These are phyloP conservation scores for Orychophragmus violaceus DNA, from an alignment of 345 rosid species.

Conservation along the genomic window DNA sequence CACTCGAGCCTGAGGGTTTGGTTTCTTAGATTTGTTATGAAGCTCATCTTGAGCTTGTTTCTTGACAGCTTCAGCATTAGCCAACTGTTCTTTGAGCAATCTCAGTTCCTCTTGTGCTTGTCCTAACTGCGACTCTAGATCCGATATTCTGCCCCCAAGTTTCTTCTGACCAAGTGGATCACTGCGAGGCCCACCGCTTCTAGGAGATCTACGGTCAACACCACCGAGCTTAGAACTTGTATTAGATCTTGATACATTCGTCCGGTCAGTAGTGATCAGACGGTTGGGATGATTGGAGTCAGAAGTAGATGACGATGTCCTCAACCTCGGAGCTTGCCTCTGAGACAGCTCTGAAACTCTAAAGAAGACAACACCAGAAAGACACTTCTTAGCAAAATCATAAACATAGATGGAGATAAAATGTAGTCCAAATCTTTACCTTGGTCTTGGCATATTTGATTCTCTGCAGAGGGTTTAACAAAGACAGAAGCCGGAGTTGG, in stretches of 20 bases:
- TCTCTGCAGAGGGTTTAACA: background rate
- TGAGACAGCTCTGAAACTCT: slow-evolving; percentile 63
- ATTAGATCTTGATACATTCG: no score
- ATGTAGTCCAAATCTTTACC: slow-evolving; percentile 37
- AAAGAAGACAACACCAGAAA: background rate
- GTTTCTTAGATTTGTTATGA: slow-evolving; percentile 45
- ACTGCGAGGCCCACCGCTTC: slow-evolving; percentile 49
- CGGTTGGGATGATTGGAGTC: slow-evolving; percentile 49
- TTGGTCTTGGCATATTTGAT: slow-evolving; percentile 67
- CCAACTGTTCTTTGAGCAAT: slow-evolving; percentile 66
- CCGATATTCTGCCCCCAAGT: slow-evolving; percentile 74
- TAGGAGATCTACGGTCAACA: slow-evolving; percentile 67
- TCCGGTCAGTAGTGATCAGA: slow-evolving; percentile 46
- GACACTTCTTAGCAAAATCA: background rate
- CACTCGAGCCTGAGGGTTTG: slow-evolving; percentile 9
- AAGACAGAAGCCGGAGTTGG: slow-evolving; percentile 2
- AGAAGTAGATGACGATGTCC: slow-evolving; percentile 57
- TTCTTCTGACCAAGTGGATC: slow-evolving; percentile 67
- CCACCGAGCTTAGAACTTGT: slow-evolving; percentile 66
- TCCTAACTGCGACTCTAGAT: slow-evolving; percentile 84
- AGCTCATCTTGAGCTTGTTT: slow-evolving; percentile 60
- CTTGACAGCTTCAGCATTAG: slow-evolving; percentile 79
- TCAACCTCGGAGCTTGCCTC: slow-evolving; percentile 65
- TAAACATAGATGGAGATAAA: background rate
- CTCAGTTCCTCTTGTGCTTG: slow-evolving; percentile 92